A percentile compares a stretch with the other conserved stretches of the same genome.
These are phyloP conservation scores for Pythium coloratum DNA, from an alignment of 352 stramenopile genomes.

Conservation along the genomic window DNA sequence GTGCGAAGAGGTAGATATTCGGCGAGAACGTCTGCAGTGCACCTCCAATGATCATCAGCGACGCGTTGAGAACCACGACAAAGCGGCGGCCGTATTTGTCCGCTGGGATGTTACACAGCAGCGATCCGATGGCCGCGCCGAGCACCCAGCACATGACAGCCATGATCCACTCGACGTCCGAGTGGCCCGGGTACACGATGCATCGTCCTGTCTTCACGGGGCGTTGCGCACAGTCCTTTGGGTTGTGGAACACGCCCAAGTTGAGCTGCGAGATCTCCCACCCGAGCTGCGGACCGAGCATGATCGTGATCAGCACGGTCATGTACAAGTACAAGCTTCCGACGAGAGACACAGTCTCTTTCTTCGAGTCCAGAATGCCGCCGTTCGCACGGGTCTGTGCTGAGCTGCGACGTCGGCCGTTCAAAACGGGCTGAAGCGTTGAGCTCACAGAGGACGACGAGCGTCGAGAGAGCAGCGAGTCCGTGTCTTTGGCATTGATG, in stretches of 20 bases:
- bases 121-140: conserved; percentile 34
- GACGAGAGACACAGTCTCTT: conserved; percentile 20
- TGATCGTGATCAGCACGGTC: conserved; percentile 36
- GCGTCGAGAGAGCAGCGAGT: conserved; percentile 7
- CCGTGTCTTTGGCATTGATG: conserved; percentile 17
- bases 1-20: conserved; percentile 39
- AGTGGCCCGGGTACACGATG: conserved; percentile 44
- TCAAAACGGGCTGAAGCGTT: not conserved
- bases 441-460: conserved; percentile 13
- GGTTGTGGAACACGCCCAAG: conserved; percentile 41
- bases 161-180: conserved; percentile 35
- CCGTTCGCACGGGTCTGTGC: not conserved
- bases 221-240: conserved; percentile 28
- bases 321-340: conserved; percentile 38
- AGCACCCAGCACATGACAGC: conserved; percentile 44
- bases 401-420: conserved; percentile 13
- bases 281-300: conserved; percentile 38
- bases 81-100: conserved; percentile 39
- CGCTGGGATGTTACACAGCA: conserved; percentile 33
- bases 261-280: conserved; percentile 53
- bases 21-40: conserved; percentile 37
- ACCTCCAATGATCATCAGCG: conserved; percentile 41
- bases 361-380: conserved; percentile 1
- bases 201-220: conserved; percentile 32
- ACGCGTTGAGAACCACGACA: conserved; percentile 33